Conservation (phyloP, 208 protist genomes). For the Borovskyia barvae region DNA sequence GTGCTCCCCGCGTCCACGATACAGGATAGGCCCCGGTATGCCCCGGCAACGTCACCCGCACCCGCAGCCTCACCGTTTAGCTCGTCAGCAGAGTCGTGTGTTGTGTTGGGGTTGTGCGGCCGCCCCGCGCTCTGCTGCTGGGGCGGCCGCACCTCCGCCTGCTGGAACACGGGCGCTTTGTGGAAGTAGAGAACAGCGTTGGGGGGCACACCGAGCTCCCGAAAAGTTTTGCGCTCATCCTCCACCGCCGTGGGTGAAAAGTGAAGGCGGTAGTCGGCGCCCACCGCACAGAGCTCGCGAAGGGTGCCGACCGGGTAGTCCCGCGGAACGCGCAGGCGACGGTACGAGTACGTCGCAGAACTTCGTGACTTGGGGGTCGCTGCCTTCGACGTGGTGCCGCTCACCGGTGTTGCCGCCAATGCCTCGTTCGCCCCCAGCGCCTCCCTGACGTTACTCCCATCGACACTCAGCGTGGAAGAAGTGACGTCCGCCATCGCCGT, state of each 20-base stretch:
- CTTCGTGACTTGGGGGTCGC: slow-evolving; percentile 11
- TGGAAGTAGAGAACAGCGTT: slow-evolving; percentile 33
- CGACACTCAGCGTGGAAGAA: slow-evolving; percentile 11
- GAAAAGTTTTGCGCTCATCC: slow-evolving; percentile 22
- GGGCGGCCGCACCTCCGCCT: too few relatives aligned
- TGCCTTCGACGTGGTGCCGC: slow-evolving; percentile 14
- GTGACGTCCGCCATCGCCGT: slow-evolving; percentile 10
- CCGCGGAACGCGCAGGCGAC: slow-evolving; percentile 41
- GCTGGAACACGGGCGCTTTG: too few relatives aligned
- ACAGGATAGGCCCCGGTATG: background rate
- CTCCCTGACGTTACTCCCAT: slow-evolving; percentile 9
- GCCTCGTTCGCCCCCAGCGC: slow-evolving; percentile 12
- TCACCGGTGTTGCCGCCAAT: slow-evolving; percentile 7
- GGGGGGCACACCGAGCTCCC: slow-evolving; percentile 11
- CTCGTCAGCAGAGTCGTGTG: too few relatives aligned
- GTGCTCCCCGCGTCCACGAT: slow-evolving; percentile 4
- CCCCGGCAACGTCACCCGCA: background rate
- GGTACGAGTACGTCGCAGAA: slow-evolving; percentile 20
- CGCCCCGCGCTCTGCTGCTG: too few relatives aligned
- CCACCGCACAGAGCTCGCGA: slow-evolving; percentile 53
- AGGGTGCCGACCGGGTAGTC: slow-evolving; percentile 56
- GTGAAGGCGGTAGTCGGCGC: slow-evolving; percentile 23
- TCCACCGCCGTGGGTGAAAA: slow-evolving; percentile 21
- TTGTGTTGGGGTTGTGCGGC: too few relatives aligned
- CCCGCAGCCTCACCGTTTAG: too few relatives aligned